These are phyloP conservation scores for Teunomyces funiuensis DNA, from an alignment of 805 yeast genomes.

Conservation along the genomic window DNA sequence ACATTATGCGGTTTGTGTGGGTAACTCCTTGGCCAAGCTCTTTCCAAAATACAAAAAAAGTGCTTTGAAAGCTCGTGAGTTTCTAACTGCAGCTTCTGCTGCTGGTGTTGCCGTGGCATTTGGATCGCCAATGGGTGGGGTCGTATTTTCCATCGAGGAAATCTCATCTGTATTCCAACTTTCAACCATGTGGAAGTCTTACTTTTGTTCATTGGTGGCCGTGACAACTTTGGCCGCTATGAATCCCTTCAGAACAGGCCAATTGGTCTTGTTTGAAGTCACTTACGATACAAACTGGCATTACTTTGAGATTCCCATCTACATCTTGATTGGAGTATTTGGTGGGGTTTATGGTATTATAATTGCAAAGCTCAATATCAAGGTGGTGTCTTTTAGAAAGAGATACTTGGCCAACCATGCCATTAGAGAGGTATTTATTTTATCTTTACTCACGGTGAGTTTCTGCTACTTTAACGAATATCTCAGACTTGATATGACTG, in stretches of 20 bases:
- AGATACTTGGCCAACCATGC: constrained; percentile 58
- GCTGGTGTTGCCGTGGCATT: constrained; percentile 99
- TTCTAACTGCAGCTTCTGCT: constrained; percentile 87
- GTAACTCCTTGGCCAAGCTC: constrained; percentile 66
- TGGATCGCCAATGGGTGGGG: constrained; percentile 97
- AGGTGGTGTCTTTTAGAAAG: constrained; percentile 76
- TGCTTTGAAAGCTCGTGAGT: constrained; percentile 51
- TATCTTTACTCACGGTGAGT: constrained; percentile 69
- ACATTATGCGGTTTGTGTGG: constrained; percentile 97
- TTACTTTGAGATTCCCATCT: constrained; percentile 78
- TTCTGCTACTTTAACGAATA: constrained; percentile 84
- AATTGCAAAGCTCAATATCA: constrained; percentile 71
- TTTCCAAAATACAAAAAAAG: constrained; percentile 46
- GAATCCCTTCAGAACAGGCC: constrained; percentile 94
- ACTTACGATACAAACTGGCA: constrained; percentile 85
- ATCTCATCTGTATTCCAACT: constrained; percentile 73
- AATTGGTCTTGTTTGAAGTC: constrained; percentile 90
- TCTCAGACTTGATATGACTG: constrained; percentile 88
- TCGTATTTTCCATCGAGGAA: constrained; percentile 88
- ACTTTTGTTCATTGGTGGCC: constrained; percentile 87
- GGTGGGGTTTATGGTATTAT: constrained; percentile 90
- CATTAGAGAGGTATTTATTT: constrained; percentile 65
- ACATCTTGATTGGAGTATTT: constrained; percentile 75
- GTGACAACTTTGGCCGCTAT: constrained; percentile 75
- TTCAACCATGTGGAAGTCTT: constrained; percentile 85